phyloP scores from a whole-genome alignment of 2,329 filamentous ascomycete genomes.

The Pezicula carpinea region DNA sequence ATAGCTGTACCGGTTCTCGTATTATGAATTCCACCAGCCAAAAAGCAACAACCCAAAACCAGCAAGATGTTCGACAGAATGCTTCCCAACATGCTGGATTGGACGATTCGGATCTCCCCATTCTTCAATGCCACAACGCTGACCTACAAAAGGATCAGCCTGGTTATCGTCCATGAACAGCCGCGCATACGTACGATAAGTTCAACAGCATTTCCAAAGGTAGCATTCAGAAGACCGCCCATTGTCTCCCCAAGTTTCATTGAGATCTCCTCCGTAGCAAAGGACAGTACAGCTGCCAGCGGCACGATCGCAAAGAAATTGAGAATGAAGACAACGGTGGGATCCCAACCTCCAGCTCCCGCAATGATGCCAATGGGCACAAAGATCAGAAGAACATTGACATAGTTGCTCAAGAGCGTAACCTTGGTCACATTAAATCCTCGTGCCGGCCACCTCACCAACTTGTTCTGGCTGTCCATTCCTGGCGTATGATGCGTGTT shows the following conservation, averaged over 20 bases:
- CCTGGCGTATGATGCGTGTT: conserved; percentile 23
- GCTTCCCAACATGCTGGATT: conserved; percentile 93
- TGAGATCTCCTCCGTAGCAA: conserved; percentile 53
- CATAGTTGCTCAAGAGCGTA: conserved; percentile 35
- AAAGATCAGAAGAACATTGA: conserved; percentile 76
- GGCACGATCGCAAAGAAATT: conserved; percentile 58
- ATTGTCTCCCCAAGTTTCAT: conserved; percentile 51
- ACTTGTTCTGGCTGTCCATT: conserved; percentile 22
- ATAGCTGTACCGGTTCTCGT: conserved; percentile 50
- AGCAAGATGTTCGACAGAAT: conserved; percentile 93
- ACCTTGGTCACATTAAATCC: conserved; percentile 25
- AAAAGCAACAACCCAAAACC: conserved; percentile 76
- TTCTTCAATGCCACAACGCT: conserved; percentile 86
- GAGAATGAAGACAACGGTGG: conserved; percentile 51
- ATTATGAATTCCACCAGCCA: conserved; percentile 67
- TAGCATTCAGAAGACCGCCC: conserved; percentile 50
- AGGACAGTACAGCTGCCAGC: conserved; percentile 48
- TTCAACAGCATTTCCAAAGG: conserved; percentile 49
- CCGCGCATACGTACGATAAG: conserved; percentile 39
- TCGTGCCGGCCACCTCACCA: conserved; percentile 23
- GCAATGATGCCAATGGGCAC: conserved; percentile 75
- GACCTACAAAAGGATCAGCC: conserved; percentile 48
- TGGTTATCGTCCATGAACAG: not conserved
- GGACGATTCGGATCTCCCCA: conserved; percentile 90
- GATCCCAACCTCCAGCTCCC: conserved; percentile 43